Evolutionary conservation across 352 stramenopile species (phyloP).

Genomic region (Stephanocyclus meneghinianus): DNA sequence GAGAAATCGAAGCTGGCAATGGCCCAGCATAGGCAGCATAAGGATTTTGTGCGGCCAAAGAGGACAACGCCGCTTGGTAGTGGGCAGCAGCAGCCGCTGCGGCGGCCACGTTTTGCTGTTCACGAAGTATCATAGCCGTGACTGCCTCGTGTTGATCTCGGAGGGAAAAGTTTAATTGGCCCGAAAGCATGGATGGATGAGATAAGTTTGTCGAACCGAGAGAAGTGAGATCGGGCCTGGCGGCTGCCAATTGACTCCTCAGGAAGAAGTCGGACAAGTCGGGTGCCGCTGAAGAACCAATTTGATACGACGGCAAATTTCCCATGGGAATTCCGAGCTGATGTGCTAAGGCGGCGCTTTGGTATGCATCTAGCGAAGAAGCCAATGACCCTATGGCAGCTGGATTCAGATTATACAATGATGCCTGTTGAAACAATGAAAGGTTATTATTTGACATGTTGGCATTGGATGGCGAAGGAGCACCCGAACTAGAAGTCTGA

Average conservation of each 20-base stretch:
- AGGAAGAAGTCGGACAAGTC: slow-evolving; percentile 41
- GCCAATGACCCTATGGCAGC: background rate
- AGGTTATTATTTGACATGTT: slow-evolving; percentile 11
- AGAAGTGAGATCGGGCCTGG: slow-evolving; percentile 11
- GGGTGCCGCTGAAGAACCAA: slow-evolving; percentile 10
- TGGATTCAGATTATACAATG: slow-evolving; percentile 7
- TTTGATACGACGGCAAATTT: background rate
- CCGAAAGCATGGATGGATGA: slow-evolving; percentile 22
- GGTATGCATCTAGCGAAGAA: slow-evolving; percentile 12
- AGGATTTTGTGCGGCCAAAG: slow-evolving; percentile 42
- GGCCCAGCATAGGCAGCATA: slow-evolving; percentile 20
- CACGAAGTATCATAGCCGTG: slow-evolving; percentile 23
- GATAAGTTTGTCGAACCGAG: slow-evolving; percentile 9
- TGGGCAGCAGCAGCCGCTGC: slow-evolving; percentile 15
- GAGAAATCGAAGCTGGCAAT: background rate
- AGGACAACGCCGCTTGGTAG: slow-evolving; percentile 29
- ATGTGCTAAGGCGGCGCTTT: slow-evolving; percentile 18
- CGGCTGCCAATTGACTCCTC: slow-evolving; percentile 17
- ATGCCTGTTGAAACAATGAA: slow-evolving; percentile 15
- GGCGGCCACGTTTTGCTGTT: slow-evolving; percentile 31
- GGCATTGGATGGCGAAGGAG: slow-evolving; percentile 2
- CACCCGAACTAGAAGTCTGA: background rate
- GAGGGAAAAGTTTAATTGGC: slow-evolving; percentile 28
- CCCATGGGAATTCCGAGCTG: slow-evolving; percentile 17
- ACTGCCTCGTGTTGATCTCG: slow-evolving; percentile 24